Base-by-base conservation (phyloP, 352 stramenopile species). In the Phytopythium mirpurense region DNA sequence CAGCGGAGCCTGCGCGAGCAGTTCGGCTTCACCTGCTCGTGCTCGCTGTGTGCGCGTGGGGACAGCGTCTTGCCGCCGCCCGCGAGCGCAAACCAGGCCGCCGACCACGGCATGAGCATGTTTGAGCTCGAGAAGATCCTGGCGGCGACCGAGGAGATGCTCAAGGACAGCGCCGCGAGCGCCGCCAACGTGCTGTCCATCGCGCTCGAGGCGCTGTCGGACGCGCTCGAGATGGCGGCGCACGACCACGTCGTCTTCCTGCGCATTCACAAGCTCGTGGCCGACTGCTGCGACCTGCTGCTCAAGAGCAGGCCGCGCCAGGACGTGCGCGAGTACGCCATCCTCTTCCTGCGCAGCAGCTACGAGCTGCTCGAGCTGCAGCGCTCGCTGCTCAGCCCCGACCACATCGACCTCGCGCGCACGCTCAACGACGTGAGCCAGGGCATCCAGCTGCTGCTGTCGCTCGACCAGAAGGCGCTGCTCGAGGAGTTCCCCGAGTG, bases 361-460 rank as follows among this genome's bases (percentile, higher is more conserved):
- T 82, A 86, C 52, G 75, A 91, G 56, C 68, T 98, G 51, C 70
- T 97, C 5, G 78, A 95, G 67, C 70, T 97, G n/a, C 90, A 98
- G 67, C 67, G 72, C 18, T 57, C 60, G 42, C 83, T 88, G 36
- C 57, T 96, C 32, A 91, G 95, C 60, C 55, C 71, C 19, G 85
- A 96, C 60, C 91, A 98, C 60, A 92, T 96, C 48, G 88, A 97
- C 60, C 66, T 98, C 16, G 93, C 86, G 35, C 70, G 85, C 43
- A 97, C 91, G 29, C 73, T 93, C 31, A 92, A 97, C 47, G 93
- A 98, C 49, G 78, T 98, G 51, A 93, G 88, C 24, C 88, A 97
- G 46, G 85, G 75, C 23, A 95, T 98, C 51, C 77, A 95, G 52
- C 59, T 97, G 31, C 67, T 98, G 55, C 67, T 98, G 10, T 94